phyloP scores from a whole-genome alignment of 768 basidiomycete genomes.

The Gloeostereum incarnatum region DNA sequence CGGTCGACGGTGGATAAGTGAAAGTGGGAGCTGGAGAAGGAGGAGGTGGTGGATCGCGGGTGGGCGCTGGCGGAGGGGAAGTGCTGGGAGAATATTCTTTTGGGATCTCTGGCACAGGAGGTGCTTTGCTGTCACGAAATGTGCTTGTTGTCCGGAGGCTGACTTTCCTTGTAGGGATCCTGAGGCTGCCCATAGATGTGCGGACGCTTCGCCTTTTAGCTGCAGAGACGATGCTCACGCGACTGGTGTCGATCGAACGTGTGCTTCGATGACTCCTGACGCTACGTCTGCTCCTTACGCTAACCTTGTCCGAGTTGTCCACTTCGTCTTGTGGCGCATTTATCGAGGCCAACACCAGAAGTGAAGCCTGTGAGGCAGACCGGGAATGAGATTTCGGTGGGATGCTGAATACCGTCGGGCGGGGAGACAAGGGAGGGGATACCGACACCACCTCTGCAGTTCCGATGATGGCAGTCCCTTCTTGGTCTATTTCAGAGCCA shows the following conservation, averaged over 20 bases:
- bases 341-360: not conserved
- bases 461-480: constrained; percentile 23
- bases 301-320: constrained; percentile 20
- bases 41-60: not conserved
- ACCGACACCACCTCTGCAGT: constrained; percentile 36
- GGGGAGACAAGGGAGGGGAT: constrained; percentile 17
- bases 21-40: not conserved
- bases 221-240: constrained; percentile 32
- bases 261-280: constrained; percentile 21
- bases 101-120: constrained; percentile 1
- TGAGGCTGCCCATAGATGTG: constrained; percentile 57
- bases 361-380: not conserved
- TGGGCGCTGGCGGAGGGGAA: not conserved
- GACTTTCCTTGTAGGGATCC: constrained; percentile 36
- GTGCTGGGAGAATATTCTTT: not conserved
- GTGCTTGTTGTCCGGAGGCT: constrained; percentile 4
- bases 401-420: constrained; percentile 1
- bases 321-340: not conserved
- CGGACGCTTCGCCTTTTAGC: constrained; percentile 58
- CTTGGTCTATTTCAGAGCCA: not conserved
- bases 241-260: not conserved
- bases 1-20: not conserved
- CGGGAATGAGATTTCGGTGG: not conserved
- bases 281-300: constrained; percentile 21
- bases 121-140: not conserved